Evolutionary conservation across 2,329 filamentous ascomycete genomes (phyloP).

Genomic region (Talaromyces pinophilus): DNA sequence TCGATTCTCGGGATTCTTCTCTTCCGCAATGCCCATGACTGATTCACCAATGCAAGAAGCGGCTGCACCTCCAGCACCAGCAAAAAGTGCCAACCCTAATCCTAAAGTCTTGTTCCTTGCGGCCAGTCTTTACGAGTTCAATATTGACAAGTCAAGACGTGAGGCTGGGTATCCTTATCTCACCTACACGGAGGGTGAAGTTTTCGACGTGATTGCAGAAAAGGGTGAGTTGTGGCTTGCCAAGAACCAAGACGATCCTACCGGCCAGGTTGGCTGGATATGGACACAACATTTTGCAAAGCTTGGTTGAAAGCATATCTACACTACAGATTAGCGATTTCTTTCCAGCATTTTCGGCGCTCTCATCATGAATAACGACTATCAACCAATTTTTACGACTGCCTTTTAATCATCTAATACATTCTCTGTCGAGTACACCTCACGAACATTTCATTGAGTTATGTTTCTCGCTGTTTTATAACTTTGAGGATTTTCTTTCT

Average conservation of each 20-base stretch:
- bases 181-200: constrained; percentile 92
- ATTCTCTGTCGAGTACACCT: constrained; percentile 2
- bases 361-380: constrained; percentile 17
- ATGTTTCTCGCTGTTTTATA: constrained; percentile 9
- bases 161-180: constrained; percentile 96
- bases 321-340: constrained; percentile 15
- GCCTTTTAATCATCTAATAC: neutral
- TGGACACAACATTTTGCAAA: constrained; percentile 97
- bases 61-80: constrained; percentile 45
- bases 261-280: constrained; percentile 85
- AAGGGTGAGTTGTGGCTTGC: constrained; percentile 98
- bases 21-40: constrained; percentile 79
- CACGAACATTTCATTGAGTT: constrained; percentile 7
- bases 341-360: constrained; percentile 22
- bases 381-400: constrained; percentile 1
- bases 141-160: constrained; percentile 86
- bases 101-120: constrained; percentile 81
- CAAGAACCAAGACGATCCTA: constrained; percentile 89
- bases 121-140: constrained; percentile 94
- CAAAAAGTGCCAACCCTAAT: constrained; percentile 41
- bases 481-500: neutral
- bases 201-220: constrained; percentile 90
- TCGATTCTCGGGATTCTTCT: constrained; percentile 76
- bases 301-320: constrained; percentile 37
- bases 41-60: constrained; percentile 55